Evolutionary conservation across 306 rosid species (phyloP), one percentile per base, ranked within the genome.

Genomic region (Vigna reflexopilosa): DNA sequence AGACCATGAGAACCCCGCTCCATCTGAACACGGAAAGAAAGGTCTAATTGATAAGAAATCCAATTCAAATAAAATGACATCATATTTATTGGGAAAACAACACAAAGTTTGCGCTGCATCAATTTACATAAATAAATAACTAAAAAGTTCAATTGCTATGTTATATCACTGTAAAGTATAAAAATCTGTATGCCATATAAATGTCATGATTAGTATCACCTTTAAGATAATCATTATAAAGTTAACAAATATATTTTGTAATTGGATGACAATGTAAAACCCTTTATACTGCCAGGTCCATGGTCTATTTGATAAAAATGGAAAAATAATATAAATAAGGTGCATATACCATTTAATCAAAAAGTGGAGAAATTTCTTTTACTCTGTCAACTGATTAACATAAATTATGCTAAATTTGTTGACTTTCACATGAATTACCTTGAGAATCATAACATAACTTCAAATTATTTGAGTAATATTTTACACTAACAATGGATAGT

Each of bases 1-100:
- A 90, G 84, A 62, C 98, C 97, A 77, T 89, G 91, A 47, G 80
- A 86, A 40, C 97, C 97, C 59, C 86, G 86, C 77, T 94, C 98
- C 85, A 94, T 83, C 98, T 94, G 83, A 72, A 84, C 67, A 76
- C n/a, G 8, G 24, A n/a, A 13, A 56, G 28, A 78, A 58, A 70
- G 73, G 55, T 70, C 67, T 55, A 69, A 65, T 48, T 64, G 36
- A 67, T 70, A 72, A 76, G 67, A 75, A 76, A 71, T 24, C 70
- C 75, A 77, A 52, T 42, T 55, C 67, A 78, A 80, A 82, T 34
- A 34, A 76, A 78, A 73, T 32, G 22, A 24, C 52, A 80, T 19
- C 49, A 64, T 38, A 73, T 22, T 61, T 13, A 77, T 80, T 40
- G 69, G 64, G 52, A 58, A 61, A 67, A 65, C 51, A 40, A 40